These are phyloP conservation scores for Scutellaria minor DNA, from an alignment of 257 asterid genomes.

Conservation along the genomic window DNA sequence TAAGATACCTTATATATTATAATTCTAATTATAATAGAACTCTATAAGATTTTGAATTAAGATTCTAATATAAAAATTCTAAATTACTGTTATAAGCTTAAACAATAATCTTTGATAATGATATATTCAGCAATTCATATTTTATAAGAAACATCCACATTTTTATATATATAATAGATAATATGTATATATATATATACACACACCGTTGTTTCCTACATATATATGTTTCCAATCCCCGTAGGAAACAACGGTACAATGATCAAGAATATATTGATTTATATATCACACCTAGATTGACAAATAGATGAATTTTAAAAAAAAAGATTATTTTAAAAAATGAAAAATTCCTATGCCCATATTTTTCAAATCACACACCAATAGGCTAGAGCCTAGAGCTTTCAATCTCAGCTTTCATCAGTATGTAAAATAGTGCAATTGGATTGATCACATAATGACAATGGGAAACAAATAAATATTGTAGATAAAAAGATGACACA, in stretches of 20 bases:
- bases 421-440: conserved; percentile 13
- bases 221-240: too few species aligned
- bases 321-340: neutral
- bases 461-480: neutral
- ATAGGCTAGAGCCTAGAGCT: conserved; percentile 11
- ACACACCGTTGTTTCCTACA: too few species aligned
- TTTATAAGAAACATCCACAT: too few species aligned
- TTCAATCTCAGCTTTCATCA: conserved; percentile 28
- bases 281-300: neutral
- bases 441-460: conserved; percentile 32
- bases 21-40: too few species aligned
- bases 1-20: too few species aligned
- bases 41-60: too few species aligned
- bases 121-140: too few species aligned
- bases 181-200: too few species aligned
- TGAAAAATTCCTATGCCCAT: neutral
- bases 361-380: conserved; percentile 27
- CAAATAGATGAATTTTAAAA: neutral
- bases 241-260: neutral
- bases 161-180: too few species aligned
- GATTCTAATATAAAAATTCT: too few species aligned
- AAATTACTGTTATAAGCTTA: too few species aligned
- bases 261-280: neutral
- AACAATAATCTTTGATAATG: too few species aligned
- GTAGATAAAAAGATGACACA: conserved; percentile 25